A percentile compares a stretch with the other conserved stretches of the same genome.
Evolutionary conservation across 352 stramenopile genomes (phyloP).

Genomic region (Phytophthora niederhauseri): DNA sequence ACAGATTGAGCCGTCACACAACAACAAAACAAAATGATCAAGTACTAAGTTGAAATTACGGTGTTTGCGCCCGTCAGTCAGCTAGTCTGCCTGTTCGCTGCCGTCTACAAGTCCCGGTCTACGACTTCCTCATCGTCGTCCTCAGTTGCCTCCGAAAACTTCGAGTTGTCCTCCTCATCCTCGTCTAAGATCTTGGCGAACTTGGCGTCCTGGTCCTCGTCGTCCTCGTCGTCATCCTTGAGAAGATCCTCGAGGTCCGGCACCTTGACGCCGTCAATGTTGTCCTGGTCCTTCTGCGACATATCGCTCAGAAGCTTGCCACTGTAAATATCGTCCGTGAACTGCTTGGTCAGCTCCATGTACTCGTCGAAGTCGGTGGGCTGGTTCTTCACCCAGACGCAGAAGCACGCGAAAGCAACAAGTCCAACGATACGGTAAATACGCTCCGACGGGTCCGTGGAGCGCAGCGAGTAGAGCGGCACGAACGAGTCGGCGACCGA

Average conservation of each 20-base stretch:
- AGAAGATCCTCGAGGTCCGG: conserved; percentile 86
- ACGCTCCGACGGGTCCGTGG: conserved; percentile 91
- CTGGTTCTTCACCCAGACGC: conserved; percentile 98
- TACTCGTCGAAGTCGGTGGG: conserved; percentile 99
- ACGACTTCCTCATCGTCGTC: conserved; percentile 47
- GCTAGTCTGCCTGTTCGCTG: conserved; percentile 30
- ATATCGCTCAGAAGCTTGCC: conserved; percentile 98
- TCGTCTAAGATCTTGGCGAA: conserved; percentile 86
- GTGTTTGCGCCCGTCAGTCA: conserved; percentile 23
- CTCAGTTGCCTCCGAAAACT: conserved; percentile 36
- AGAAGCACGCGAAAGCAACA: conserved; percentile 95
- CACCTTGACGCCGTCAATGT: conserved; percentile 97
- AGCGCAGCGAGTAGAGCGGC: conserved; percentile 91
- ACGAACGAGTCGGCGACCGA: conserved; percentile 98
- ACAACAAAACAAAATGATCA: conserved; percentile 19
- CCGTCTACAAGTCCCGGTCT: conserved; percentile 74
- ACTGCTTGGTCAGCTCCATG: conserved; percentile 98
- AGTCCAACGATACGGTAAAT: conserved; percentile 95
- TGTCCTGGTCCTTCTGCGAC: conserved; percentile 97
- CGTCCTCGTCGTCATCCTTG: conserved; percentile 85
- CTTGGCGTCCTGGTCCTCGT: conserved; percentile 73
- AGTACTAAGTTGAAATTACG: conserved; percentile 37
- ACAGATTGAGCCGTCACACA: background rate
- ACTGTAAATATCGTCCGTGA: conserved; percentile 99
- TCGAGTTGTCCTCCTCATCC: conserved; percentile 58